phyloP scores from a whole-genome alignment of 129 eudicot species.

The carrot (Daucus carota) region DNA sequence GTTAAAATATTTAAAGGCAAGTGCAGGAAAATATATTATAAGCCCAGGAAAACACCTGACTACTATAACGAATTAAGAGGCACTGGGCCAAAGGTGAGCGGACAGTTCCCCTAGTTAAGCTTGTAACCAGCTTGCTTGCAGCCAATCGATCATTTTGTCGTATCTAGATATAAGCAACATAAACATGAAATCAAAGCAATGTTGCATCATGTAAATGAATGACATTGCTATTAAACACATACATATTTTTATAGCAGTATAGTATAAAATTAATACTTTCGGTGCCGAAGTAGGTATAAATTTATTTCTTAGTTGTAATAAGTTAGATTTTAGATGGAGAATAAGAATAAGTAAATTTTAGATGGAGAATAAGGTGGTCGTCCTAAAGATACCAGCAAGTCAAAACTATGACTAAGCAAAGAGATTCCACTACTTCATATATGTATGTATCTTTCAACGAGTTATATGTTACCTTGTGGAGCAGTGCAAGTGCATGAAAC shows the following conservation, averaged over 20 bases:
- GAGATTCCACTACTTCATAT: background rate
- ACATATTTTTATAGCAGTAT: background rate
- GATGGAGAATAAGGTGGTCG: background rate
- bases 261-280: background rate
- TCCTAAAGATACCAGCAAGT: background rate
- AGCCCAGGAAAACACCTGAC: conserved; percentile 49
- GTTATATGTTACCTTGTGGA: conserved; percentile 58
- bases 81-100: conserved; percentile 98
- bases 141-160: conserved; percentile 94
- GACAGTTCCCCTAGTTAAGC: conserved; percentile 86
- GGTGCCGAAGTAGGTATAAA: background rate
- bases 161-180: conserved; percentile 42
- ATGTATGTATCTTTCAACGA: background rate
- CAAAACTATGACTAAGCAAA: background rate
- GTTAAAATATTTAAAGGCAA: background rate
- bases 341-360: background rate
- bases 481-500: conserved; percentile 88
- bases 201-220: background rate
- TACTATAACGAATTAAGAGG: conserved; percentile 78
- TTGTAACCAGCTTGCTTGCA: conserved; percentile 86
- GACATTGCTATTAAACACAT: background rate
- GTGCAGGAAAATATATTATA: background rate
- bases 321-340: background rate
- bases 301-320: background rate
- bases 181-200: background rate